Base-by-base conservation (phyloP, 1,139 yeast species). In the Magnusiomyces suaveolens region DNA sequence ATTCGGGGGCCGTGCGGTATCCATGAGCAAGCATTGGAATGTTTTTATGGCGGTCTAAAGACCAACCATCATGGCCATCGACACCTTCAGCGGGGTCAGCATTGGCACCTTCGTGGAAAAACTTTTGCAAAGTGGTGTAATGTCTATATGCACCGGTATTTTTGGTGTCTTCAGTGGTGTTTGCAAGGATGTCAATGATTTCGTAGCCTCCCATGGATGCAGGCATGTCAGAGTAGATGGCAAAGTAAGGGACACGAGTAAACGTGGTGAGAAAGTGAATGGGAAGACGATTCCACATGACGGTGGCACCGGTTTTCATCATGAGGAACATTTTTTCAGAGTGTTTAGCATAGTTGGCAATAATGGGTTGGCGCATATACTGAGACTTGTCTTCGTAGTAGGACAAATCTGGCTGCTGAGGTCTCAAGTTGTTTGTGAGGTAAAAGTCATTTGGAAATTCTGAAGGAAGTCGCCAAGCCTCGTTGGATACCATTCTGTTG, bases 11-110 rank as follows among this genome's bases (percentile, higher is more conserved):
- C 6, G 53, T 54, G 6, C 53, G 47, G 58, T 63, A 71, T 3
- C 72, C 74, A 50, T 70, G 70, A 3, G 60, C 60, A 41, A 69
- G 62, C 68, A 72, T 71, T 20, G 75, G 75, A 24, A 72, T 55
- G 55, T 71, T 70, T 58, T 71, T 72, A 61, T 63, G 69, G 58
- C 64, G 63, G 60, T 72, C 75, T 3, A 69, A 60, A 3, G 64
- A 61, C 74, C 74, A 71, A 10, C 69, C 71, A 23, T 53, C 59
- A 25, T 53, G 52, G 25, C 41, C 43, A 12, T 38, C 48, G 18
- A 51, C 44, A 25, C 25, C 50, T 24, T 54, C 50, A 39, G 53
- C 54, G 4, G 57, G 56, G 36, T 56, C 57, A 16, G 55, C 43
- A 24, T 52, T 51, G 23, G 53, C 64, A 48, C 62, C 65, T 20